Base-by-base conservation (phyloP, 768 basidiomycete species). In the Russula dissimulans region DNA sequence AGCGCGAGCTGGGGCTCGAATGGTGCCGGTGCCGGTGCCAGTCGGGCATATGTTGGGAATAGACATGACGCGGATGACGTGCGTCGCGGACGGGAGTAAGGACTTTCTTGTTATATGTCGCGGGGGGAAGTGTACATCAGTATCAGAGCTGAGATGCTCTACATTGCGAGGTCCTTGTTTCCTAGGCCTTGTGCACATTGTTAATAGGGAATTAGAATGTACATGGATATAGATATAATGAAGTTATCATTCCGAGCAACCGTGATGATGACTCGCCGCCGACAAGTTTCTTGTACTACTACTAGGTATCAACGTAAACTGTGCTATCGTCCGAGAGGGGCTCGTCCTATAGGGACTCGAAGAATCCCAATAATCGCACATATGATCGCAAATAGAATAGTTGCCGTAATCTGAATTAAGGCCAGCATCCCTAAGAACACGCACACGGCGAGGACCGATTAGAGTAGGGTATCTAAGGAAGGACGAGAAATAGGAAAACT, bases 401-500 rank as follows among this genome's bases (percentile, higher is more conserved):
- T 43, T 34, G 51, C 38, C 45, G 39, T 46, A 46, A 46, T 47
- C 39, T 44, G 60, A 53, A 62, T 57, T 53, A 62, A 45, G 57
- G 51, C 57, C 50, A 57, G 56, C 56, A 62, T 54, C 56, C 60
- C 47, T 46, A 47, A 5, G 18, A 57, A 42, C 22, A 56, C 14
- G 57, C 61, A 62, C 29, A 56, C 54, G 22, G 59, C 45, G 51
- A 64, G 26, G 36, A 54, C 41, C 53, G 46, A 63, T 54, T 58
- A 53, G 32, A 48, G 56, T 54, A 48, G 61, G 64, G 57, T 65
- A 65, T 65, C 39, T 53, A 58, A 59, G 48, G 53, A 63, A 63
- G 18, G 53, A 50, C 34, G 17, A 12, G 52, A 41, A 53, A 54
- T 31, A 36, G 34, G 60, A 42, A 51, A 54, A 38, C 7, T 45